Conservation (phyloP, 2,329 filamentous ascomycete genomes). For the Ceratocystis alfenasii region DNA sequence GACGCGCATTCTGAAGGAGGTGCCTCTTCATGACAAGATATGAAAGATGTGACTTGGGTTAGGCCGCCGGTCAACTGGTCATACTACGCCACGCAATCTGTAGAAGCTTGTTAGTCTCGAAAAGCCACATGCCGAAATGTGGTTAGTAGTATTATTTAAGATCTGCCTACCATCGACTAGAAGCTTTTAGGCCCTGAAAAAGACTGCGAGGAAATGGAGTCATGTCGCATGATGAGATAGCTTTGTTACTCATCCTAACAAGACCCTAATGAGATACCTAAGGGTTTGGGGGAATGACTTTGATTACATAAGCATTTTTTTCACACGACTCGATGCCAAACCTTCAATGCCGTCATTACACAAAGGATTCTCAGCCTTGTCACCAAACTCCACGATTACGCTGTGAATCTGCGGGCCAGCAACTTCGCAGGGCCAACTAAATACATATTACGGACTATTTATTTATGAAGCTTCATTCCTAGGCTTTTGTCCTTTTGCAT, state of each 20-base stretch:
- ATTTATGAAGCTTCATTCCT: background rate
- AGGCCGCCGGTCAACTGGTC: background rate
- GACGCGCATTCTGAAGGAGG: background rate
- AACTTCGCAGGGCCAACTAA: background rate
- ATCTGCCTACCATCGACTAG: too few species aligned
- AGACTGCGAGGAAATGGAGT: too few species aligned
- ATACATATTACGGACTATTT: conserved; percentile 5
- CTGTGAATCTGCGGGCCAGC: background rate
- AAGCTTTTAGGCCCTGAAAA: too few species aligned
- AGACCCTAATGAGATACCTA: background rate
- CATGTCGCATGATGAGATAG: background rate
- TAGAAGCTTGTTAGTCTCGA: background rate
- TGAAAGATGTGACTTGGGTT: background rate
- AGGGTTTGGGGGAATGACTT: background rate
- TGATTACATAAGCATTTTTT: background rate
- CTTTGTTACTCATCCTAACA: background rate
- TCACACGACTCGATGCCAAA: background rate
- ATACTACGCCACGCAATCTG: background rate
- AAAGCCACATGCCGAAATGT: background rate
- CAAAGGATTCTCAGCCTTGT: background rate
- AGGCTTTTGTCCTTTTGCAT: background rate
- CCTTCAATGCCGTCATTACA: background rate
- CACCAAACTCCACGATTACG: background rate
- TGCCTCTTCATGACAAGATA: background rate
- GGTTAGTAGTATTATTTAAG: background rate